These are phyloP conservation scores for Apophysomyces variabilis DNA, from an alignment of 371 early-diverging fungal genomes.

Conservation along the genomic window DNA sequence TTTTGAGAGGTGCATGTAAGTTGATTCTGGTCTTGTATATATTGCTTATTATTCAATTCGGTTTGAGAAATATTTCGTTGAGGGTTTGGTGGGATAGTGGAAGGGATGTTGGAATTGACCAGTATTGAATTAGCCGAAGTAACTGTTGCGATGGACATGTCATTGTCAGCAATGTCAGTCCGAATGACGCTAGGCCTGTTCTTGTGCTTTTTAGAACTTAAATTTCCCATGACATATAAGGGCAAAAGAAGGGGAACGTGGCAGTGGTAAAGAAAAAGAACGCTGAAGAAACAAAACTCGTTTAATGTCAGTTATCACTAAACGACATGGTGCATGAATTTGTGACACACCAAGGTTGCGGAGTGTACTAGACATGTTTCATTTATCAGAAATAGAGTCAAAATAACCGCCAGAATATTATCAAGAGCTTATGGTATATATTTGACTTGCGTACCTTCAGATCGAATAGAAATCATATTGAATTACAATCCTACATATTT, in stretches of 20 bases:
- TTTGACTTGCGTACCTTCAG: too few species aligned
- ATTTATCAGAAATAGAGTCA: too few species aligned
- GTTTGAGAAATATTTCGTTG: neutral
- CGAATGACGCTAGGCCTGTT: conserved; percentile 49
- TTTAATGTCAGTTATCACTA: too few species aligned
- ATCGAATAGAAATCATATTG: neutral
- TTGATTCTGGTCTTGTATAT: conserved; percentile 35
- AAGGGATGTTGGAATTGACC: conserved; percentile 29
- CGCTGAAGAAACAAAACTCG: too few species aligned
- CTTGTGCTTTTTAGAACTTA: conserved; percentile 48
- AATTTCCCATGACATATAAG: conserved; percentile 42
- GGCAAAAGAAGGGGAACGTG: conserved; percentile 10
- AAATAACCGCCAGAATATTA: too few species aligned
- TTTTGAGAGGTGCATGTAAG: conserved; percentile 43
- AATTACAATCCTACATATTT: neutral
- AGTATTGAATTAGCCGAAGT: conserved; percentile 54
- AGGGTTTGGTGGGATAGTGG: conserved; percentile 15
- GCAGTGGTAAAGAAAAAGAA: neutral
- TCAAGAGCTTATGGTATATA: too few species aligned
- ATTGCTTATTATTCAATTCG: neutral
- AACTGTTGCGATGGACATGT: conserved; percentile 43
- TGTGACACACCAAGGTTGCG: too few species aligned
- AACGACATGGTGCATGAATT: too few species aligned
- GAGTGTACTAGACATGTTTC: too few species aligned
- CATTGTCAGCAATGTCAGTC: conserved; percentile 49